Conservation (phyloP, 768 basidiomycete genomes). For the Tylopilus vinaceipallidus region DNA sequence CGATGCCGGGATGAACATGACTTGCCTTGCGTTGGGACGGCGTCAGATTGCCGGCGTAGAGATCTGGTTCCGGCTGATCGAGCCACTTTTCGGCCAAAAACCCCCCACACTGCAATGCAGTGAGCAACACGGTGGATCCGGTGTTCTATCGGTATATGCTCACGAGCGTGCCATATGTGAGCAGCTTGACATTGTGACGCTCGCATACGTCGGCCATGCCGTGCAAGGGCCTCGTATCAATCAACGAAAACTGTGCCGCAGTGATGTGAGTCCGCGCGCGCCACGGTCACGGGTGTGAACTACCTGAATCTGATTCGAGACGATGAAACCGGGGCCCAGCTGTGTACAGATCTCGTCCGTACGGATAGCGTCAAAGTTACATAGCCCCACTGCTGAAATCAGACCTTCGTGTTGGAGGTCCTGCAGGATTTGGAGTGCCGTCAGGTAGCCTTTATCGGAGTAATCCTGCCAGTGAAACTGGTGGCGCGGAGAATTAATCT, state of each 20-base stretch:
- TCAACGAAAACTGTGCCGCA: conserved; percentile 69
- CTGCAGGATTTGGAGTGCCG: conserved; percentile 48
- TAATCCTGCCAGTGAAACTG: conserved; percentile 85
- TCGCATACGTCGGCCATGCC: conserved; percentile 77
- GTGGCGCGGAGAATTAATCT: neutral
- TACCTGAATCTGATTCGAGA: conserved; percentile 85
- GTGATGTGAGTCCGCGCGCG: conserved; percentile 9
- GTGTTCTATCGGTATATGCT: conserved; percentile 21
- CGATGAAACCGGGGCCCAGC: conserved; percentile 66
- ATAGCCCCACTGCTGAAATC: conserved; percentile 68
- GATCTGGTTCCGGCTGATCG: conserved; percentile 62
- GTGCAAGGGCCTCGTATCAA: conserved; percentile 74
- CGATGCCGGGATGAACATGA: no score
- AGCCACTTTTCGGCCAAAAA: conserved; percentile 81
- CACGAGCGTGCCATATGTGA: conserved; percentile 83
- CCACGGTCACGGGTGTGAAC: no score
- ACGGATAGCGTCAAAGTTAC: conserved; percentile 75
- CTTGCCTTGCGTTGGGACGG: conserved; percentile 81
- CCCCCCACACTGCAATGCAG: conserved; percentile 65
- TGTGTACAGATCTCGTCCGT: conserved; percentile 80
- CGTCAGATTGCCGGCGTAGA: conserved; percentile 63
- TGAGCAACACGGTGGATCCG: conserved; percentile 3
- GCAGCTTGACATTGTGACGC: conserved; percentile 66
- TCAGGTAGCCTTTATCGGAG: conserved; percentile 46
- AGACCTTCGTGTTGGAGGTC: conserved; percentile 58